Evolutionary conservation across 768 basidiomycete species (phyloP), one percentile per base, ranked within the genome.

Genomic region (Terana coerulea): DNA sequence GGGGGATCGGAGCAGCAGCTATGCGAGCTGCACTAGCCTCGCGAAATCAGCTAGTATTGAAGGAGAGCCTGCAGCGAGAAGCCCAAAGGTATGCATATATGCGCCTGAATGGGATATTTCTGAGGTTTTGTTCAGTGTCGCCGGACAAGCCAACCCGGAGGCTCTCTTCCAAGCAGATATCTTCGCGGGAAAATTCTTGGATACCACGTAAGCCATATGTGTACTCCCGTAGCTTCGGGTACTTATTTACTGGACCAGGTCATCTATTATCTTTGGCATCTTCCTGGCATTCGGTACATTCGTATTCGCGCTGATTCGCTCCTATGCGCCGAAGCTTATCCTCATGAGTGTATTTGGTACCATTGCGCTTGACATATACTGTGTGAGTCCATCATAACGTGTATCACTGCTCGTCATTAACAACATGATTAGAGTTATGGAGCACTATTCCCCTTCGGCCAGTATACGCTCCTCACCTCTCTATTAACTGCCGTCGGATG

Each of bases 1-100:
- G 81, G 81, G 81, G 73, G 0, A 69, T 79, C 55, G 78, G 79
- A 1, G 67, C 70, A 9, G 79, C 77, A 0, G 78, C 73, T 0
- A 82, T 83, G 80, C 72, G 72, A 3, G 74, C 77, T 0, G 74
- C 72, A 0, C 59, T 77, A 0, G 62, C 70, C 4, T 72, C 72
- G 0, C 66, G 74, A 9, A 59, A 67, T 47, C 61, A 71, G 52
- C 61, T 62, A 0, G 52, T 70, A 7, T 59, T 75, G 11, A 58
- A 62, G 31, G 53, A 58, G 15, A 61, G 63, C 5, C 56, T 62
- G 5, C 61, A 63, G 31, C 59, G 60, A 46, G 67, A 67, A 24
- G 55, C 60, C n/a, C 59, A 66, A 34, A 70, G 66, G 73, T 72
- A 41, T 7, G 64, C 56, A 17, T 30, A 24, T 45, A 40, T 17